Evolutionary conservation across 2,329 filamentous ascomycete genomes (phyloP).

Genomic region (Colletotrichum filicis): DNA sequence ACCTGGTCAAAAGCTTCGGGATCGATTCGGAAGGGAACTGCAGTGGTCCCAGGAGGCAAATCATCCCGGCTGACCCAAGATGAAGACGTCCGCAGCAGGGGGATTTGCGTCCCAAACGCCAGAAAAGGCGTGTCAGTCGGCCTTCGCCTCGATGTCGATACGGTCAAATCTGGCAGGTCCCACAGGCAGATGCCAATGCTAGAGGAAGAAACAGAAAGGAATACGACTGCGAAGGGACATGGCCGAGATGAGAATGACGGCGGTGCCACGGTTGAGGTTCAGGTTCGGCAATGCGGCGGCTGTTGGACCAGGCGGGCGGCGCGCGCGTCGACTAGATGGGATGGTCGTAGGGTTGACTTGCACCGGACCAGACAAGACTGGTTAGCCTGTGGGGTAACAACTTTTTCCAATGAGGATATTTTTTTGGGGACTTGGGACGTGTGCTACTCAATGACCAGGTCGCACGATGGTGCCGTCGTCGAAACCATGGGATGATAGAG

Average conservation of each 20-base stretch:
- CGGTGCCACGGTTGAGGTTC: slow-evolving; percentile 30
- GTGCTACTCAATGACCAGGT: slow-evolving; percentile 27
- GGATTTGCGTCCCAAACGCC: slow-evolving; percentile 23
- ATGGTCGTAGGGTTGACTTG: slow-evolving; percentile 22
- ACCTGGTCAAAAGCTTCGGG: slow-evolving; percentile 17
- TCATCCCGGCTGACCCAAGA: slow-evolving; percentile 24
- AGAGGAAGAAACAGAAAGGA: background rate
- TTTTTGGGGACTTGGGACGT: slow-evolving; percentile 27
- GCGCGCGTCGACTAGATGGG: slow-evolving; percentile 28
- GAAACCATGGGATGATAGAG: slow-evolving; percentile 33
- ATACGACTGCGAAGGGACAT: slow-evolving; percentile 13
- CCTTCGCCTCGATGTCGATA: slow-evolving; percentile 19
- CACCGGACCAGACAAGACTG: slow-evolving; percentile 7
- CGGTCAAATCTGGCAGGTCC: slow-evolving; percentile 23
- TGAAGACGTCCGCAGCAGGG: slow-evolving; percentile 27
- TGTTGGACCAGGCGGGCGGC: slow-evolving; percentile 29
- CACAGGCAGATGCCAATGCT: background rate
- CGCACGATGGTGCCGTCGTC: slow-evolving; percentile 26
- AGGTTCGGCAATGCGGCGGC: slow-evolving; percentile 29
- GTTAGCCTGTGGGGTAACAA: slow-evolving; percentile 32
- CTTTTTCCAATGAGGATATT: background rate
- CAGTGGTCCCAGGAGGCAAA: slow-evolving; percentile 23
- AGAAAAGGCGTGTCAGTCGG: slow-evolving; percentile 19
- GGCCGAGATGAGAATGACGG: slow-evolving; percentile 30
- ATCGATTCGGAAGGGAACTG: slow-evolving; percentile 24